phyloP scores from a whole-genome alignment of 2,329 filamentous ascomycete species.

The Alternaria panax region DNA sequence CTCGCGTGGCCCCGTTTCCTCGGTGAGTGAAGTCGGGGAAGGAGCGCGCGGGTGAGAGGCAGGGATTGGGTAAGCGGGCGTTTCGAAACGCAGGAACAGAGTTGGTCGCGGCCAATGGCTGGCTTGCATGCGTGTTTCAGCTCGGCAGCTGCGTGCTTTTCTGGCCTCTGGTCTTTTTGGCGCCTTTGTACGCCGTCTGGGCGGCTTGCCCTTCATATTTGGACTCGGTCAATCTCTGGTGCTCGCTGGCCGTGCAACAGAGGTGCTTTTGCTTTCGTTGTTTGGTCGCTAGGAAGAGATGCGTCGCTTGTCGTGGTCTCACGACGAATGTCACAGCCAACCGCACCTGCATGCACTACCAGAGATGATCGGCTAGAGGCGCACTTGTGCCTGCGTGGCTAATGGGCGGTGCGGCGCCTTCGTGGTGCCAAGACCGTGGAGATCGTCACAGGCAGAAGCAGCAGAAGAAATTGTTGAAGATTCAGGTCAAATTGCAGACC shows the following conservation, averaged over 20 bases:
- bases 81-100: conserved; percentile 36
- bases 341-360: background rate
- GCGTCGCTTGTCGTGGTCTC: conserved; percentile 2
- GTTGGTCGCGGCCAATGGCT: conserved; percentile 24
- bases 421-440: conserved; percentile 1
- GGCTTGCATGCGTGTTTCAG: conserved; percentile 26
- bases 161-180: conserved; percentile 10
- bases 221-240: background rate
- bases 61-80: conserved; percentile 22
- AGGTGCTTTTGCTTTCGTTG: background rate
- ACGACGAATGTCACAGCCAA: background rate
- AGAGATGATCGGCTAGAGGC: background rate
- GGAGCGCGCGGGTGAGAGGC: conserved; percentile 28
- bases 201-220: conserved; percentile 10
- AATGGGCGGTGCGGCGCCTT: background rate
- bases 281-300: conserved; percentile 2
- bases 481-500: conserved; percentile 1
- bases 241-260: background rate
- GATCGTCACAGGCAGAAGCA: conserved; percentile 9
- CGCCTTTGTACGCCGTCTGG: conserved; percentile 6
- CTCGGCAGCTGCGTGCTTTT: conserved; percentile 14
- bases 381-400: conserved; percentile 2
- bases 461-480: conserved; percentile 4
- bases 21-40: conserved; percentile 12
- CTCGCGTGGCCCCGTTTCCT: conserved; percentile 5